Conservation (phyloP, 306 rosid species). For the Trifolium fragiferum region DNA sequence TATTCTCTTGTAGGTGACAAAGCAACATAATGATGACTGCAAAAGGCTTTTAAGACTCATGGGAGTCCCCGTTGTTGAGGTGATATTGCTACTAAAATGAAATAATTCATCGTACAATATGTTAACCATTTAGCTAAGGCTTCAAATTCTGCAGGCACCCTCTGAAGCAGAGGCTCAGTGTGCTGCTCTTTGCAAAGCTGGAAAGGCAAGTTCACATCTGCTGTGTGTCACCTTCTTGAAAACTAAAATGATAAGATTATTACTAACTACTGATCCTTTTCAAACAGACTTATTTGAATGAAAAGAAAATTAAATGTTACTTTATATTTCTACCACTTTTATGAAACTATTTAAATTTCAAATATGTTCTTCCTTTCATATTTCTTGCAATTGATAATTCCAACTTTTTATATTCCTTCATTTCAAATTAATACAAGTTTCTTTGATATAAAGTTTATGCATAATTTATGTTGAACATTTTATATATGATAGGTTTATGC, state of each 20-base stretch:
- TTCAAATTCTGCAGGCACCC: constrained; percentile 77
- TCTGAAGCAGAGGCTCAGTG: constrained; percentile 99
- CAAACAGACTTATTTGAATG: neutral
- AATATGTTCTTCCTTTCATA: constrained; percentile 3
- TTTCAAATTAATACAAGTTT: constrained; percentile 23
- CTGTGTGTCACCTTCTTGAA: constrained; percentile 33
- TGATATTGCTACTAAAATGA: constrained; percentile 46
- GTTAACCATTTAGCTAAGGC: constrained; percentile 38
- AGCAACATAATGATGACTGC: constrained; percentile 96
- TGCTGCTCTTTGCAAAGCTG: constrained; percentile 90
- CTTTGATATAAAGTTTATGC: neutral
- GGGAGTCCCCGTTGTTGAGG: constrained; percentile 99
- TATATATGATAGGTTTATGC: constrained; percentile 72
- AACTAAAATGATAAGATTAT: constrained; percentile 16
- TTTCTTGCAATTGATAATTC: constrained; percentile 5
- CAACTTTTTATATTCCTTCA: constrained; percentile 34
- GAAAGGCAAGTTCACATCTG: constrained; percentile 69
- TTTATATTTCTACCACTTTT: neutral
- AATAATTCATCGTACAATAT: constrained; percentile 11
- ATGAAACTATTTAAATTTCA: neutral
- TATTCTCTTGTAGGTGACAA: constrained; percentile 73
- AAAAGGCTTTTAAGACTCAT: constrained; percentile 85
- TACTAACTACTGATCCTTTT: constrained; percentile 20
- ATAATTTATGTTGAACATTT: constrained; percentile 26
- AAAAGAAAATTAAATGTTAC: neutral